These are phyloP conservation scores for Penicillium sp. DNA, from an alignment of 2,329 filamentous ascomycete species.

Conservation along the genomic window DNA sequence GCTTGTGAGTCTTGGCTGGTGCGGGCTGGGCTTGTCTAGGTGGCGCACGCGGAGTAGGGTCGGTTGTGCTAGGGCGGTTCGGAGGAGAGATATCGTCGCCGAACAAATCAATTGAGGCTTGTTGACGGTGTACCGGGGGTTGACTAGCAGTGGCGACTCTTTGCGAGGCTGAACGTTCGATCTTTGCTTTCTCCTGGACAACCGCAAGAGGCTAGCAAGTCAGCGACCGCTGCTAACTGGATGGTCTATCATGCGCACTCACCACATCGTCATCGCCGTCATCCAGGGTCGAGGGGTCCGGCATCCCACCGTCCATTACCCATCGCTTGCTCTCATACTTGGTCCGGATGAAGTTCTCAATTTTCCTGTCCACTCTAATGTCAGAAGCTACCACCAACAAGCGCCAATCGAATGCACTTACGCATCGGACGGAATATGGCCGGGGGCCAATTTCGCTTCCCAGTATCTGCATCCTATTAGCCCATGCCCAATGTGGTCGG, in stretches of 20 bases:
- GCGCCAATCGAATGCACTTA: slow-evolving; percentile 31
- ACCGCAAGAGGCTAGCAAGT: slow-evolving; percentile 52
- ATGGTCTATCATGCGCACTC: slow-evolving; percentile 33
- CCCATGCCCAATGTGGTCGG: not conserved
- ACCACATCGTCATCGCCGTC: slow-evolving; percentile 77
- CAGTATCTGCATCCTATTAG: slow-evolving; percentile 53
- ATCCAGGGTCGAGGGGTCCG: slow-evolving; percentile 81
- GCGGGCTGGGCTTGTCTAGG: slow-evolving; percentile 55
- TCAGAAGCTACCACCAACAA: slow-evolving; percentile 9
- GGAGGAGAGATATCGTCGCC: slow-evolving; percentile 62
- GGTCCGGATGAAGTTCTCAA: slow-evolving; percentile 98
- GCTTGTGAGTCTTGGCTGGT: slow-evolving; percentile 54
- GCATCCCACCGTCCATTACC: slow-evolving; percentile 96
- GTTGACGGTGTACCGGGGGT: slow-evolving; percentile 38
- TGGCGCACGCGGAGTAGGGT: slow-evolving; percentile 57
- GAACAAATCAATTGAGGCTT: slow-evolving; percentile 65
- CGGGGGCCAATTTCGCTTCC: slow-evolving; percentile 85
- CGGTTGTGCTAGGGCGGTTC: slow-evolving; percentile 62
- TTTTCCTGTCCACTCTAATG: slow-evolving; percentile 53
- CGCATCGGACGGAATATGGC: slow-evolving; percentile 86
- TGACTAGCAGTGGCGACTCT: slow-evolving; percentile 40
- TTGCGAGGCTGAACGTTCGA: slow-evolving; percentile 52
- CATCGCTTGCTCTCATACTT: slow-evolving; percentile 98
- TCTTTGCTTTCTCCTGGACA: slow-evolving; percentile 62
- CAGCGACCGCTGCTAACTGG: slow-evolving; percentile 9